Conservation (phyloP, 2,329 filamentous ascomycete species). For the Truncatella angustata region DNA sequence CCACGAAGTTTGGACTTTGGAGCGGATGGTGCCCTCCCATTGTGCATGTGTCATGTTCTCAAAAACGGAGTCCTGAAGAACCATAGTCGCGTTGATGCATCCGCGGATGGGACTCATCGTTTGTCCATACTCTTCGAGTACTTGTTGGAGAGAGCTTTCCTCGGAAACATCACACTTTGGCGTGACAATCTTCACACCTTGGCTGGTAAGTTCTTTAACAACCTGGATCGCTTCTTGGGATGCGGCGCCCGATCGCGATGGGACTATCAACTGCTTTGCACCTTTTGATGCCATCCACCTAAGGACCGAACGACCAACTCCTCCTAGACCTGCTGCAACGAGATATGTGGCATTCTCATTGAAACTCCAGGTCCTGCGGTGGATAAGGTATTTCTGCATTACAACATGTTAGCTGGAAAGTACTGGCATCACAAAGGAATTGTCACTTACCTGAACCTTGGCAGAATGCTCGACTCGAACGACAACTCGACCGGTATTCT, state of each 20-base stretch:
- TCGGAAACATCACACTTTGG: background rate
- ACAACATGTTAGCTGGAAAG: conserved; percentile 7
- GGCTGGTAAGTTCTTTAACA: background rate
- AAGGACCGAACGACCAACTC: conserved; percentile 24
- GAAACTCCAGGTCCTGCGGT: background rate
- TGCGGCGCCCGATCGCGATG: conserved; percentile 21
- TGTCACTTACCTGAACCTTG: too few relatives aligned
- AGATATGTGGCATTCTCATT: conserved; percentile 22
- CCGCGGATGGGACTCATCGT: conserved; percentile 33
- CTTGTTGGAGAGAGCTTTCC: background rate
- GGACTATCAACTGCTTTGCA: conserved; percentile 21
- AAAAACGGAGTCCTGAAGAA: conserved; percentile 28
- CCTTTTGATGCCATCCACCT: conserved; percentile 23
- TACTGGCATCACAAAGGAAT: background rate
- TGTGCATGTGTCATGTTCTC: conserved; percentile 25
- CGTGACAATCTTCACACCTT: background rate
- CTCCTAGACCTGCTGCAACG: conserved; percentile 27
- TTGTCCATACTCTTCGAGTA: conserved; percentile 10
- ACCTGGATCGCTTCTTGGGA: conserved; percentile 15
- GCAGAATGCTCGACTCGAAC: too few relatives aligned
- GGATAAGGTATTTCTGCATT: conserved; percentile 2
- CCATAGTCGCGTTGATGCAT: conserved; percentile 42
- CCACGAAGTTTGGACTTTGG: conserved; percentile 20
- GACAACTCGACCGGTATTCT: too few relatives aligned
- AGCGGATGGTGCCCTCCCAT: conserved; percentile 22